These are phyloP conservation scores for Termitomyces sp. DNA, from an alignment of 768 basidiomycete species.

Conservation along the genomic window DNA sequence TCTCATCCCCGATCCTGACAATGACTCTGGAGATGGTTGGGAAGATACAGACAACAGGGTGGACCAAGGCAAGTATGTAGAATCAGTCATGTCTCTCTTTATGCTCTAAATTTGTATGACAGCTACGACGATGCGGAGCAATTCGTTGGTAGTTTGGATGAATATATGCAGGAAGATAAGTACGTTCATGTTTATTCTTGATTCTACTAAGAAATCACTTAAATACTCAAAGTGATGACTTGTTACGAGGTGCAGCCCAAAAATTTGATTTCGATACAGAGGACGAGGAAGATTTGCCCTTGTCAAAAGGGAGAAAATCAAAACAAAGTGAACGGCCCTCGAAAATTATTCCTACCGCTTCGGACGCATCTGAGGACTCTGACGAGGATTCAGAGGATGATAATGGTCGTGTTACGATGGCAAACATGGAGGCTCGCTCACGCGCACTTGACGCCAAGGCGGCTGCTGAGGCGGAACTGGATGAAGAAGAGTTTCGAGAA, in stretches of 20 bases:
- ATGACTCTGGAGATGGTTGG: conserved; percentile 47
- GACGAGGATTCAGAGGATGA: conserved; percentile 43
- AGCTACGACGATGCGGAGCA: conserved; percentile 33
- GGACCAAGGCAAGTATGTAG: conserved; percentile 21
- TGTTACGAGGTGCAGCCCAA: conserved; percentile 42
- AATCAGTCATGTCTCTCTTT: neutral
- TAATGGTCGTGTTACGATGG: conserved; percentile 57
- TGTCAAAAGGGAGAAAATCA: conserved; percentile 41
- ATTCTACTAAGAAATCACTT: conserved; percentile 5
- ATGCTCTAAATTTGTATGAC: conserved; percentile 23
- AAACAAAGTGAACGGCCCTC: conserved; percentile 43
- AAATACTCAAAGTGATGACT: conserved; percentile 37
- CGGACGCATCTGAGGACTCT: conserved; percentile 45
- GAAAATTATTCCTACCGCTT: conserved; percentile 46
- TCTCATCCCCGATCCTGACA: conserved; percentile 14
- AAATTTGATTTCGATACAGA: conserved; percentile 64
- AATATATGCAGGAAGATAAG: conserved; percentile 44
- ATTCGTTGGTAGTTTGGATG: conserved; percentile 43
- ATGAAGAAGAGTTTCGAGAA: conserved; percentile 59
- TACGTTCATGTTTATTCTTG: conserved; percentile 16
- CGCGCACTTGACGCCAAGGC: conserved; percentile 68
- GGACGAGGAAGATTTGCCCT: conserved; percentile 36
- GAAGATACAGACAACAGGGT: conserved; percentile 54
- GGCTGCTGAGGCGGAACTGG: conserved; percentile 62
- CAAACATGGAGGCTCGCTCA: conserved; percentile 79